A percentile compares a stretch with the other conserved stretches of the same genome.
Evolutionary conservation across 306 rosid genomes (phyloP).

Genomic region (Glycine soja): DNA sequence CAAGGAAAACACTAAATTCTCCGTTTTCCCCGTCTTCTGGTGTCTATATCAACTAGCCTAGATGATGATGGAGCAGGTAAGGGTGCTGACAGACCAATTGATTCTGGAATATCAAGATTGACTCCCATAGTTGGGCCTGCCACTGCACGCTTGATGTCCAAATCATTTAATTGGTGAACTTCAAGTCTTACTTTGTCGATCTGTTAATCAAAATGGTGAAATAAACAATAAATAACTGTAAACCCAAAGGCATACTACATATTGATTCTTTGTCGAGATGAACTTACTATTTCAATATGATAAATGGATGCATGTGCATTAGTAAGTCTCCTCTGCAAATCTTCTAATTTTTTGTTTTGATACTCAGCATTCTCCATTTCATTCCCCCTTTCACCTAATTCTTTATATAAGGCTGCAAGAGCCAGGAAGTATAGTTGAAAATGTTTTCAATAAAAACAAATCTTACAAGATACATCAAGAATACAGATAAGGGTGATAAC

Average conservation of each 20-base stretch:
- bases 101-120: constrained; percentile 93
- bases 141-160: constrained; percentile 65
- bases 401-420: constrained; percentile 79
- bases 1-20: constrained; percentile 60
- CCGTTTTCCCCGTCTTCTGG: constrained; percentile 74
- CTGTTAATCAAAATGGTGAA: constrained; percentile 56
- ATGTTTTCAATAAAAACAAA: not conserved
- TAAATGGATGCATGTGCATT: constrained; percentile 84
- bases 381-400: constrained; percentile 87
- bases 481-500: constrained; percentile 7
- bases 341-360: constrained; percentile 71
- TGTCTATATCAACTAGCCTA: constrained; percentile 75
- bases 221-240: constrained; percentile 21
- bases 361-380: constrained; percentile 91
- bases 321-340: constrained; percentile 75
- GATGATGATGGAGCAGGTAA: constrained; percentile 61
- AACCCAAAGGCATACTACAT: constrained; percentile 21
- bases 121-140: constrained; percentile 62
- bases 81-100: constrained; percentile 75
- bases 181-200: constrained; percentile 67
- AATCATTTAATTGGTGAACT: constrained; percentile 59
- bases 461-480: constrained; percentile 17
- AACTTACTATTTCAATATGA: constrained; percentile 87
- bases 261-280: constrained; percentile 32
- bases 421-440: constrained; percentile 14